Evolutionary conservation across 140 eudicot species (phyloP).

Genomic region (Oenanthe javanica): DNA sequence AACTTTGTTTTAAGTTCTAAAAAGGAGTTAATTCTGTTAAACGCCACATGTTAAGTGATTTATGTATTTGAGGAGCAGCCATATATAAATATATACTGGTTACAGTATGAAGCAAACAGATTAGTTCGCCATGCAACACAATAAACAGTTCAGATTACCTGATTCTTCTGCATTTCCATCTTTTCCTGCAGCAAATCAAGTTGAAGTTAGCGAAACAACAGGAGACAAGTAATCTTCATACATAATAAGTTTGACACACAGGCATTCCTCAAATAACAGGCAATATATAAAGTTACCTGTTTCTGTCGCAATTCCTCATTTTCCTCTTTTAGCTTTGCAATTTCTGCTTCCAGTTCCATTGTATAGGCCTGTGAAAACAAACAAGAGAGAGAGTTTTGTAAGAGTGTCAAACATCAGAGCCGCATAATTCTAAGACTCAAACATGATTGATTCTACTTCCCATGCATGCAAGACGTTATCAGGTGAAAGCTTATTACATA

Average conservation of each 20-base stretch:
- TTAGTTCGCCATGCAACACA: not conserved
- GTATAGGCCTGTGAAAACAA: conserved; percentile 68
- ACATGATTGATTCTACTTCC: not conserved
- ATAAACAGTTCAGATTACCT: conserved; percentile 31
- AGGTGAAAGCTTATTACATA: not conserved
- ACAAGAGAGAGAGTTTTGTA: not conserved
- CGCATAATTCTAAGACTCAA: not conserved
- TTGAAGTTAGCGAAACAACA: not conserved
- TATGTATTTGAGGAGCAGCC: not conserved
- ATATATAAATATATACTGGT: not conserved
- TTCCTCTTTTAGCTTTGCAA: conserved; percentile 78
- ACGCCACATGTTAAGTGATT: not conserved
- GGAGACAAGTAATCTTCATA: not conserved
- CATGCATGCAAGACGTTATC: not conserved
- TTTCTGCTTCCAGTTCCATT: conserved; percentile 87
- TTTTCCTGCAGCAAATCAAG: conserved; percentile 52
- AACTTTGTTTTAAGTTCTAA: not conserved
- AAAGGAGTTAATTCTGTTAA: not conserved
- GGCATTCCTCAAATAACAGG: not conserved
- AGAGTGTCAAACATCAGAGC: not conserved
- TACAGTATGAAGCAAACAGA: not conserved
- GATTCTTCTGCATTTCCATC: conserved; percentile 82
- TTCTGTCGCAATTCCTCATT: conserved; percentile 58
- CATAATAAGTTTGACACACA: not conserved
- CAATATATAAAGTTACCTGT: conserved; percentile 39